phyloP scores from a whole-genome alignment of 805 yeast genomes.

The Scheffersomyces spartinae region DNA sequence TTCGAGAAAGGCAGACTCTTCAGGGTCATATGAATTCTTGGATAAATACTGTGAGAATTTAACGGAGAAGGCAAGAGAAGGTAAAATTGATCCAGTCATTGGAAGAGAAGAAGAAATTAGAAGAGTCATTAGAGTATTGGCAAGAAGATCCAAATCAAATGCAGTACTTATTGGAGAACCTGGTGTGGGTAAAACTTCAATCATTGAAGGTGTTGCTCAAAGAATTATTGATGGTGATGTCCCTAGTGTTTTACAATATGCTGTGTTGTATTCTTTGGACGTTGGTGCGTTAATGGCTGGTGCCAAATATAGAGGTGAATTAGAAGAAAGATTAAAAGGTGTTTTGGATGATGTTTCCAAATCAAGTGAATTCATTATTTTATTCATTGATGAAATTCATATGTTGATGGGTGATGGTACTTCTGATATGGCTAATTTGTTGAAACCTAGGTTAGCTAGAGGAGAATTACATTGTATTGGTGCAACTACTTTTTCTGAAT shows the following conservation, averaged over 20 bases:
- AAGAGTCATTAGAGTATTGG: constrained; percentile 84
- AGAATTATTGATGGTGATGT: constrained; percentile 93
- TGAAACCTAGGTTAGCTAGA: constrained; percentile 95
- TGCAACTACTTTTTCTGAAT: constrained; percentile 93
- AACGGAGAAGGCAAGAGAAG: constrained; percentile 87
- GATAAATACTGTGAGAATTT: constrained; percentile 86
- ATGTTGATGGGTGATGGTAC: constrained; percentile 99
- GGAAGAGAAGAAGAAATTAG: constrained; percentile 98
- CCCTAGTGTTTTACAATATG: constrained; percentile 72
- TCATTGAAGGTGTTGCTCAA: constrained; percentile 98
- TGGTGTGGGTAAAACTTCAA: constrained; percentile 98
- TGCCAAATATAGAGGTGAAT: constrained; percentile 97
- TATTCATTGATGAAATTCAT: constrained; percentile 96
- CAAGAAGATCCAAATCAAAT: constrained; percentile 95
- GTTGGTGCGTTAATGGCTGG: constrained; percentile 97
- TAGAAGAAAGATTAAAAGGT: constrained; percentile 96
- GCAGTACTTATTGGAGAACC: constrained; percentile 98
- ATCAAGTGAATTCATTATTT: constrained; percentile 71
- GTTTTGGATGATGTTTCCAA: constrained; percentile 90
- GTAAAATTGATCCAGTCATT: constrained; percentile 94
- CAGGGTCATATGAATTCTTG: constrained; percentile 72
- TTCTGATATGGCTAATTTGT: constrained; percentile 90
- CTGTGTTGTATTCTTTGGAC: constrained; percentile 80
- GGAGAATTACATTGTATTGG: constrained; percentile 96
- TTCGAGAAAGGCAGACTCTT: constrained; percentile 87